phyloP scores from a whole-genome alignment of 371 early-diverging fungal genomes.

The Chytridiales sp. region DNA sequence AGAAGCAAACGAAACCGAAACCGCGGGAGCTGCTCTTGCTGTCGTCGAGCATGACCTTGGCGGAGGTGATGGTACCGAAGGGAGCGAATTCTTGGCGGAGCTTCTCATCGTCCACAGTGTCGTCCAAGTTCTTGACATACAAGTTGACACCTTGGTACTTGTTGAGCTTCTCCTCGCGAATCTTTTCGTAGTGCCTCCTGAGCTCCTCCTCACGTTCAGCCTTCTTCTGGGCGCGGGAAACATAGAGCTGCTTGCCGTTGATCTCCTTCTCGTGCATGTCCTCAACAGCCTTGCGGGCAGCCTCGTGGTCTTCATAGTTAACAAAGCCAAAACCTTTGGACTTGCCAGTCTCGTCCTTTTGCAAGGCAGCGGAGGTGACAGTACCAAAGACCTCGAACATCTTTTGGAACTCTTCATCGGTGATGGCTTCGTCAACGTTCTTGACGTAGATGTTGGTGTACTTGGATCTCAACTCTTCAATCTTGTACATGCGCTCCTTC shows the following conservation, averaged over 20 bases:
- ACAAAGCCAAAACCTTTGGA: conserved; percentile 96
- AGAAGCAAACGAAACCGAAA: conserved; percentile 80
- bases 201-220: conserved; percentile 97
- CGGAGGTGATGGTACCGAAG: conserved; percentile 93
- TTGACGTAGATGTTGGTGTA: conserved; percentile 99
- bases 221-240: conserved; percentile 98
- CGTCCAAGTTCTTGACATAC: conserved; percentile 98
- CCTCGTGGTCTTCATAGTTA: conserved; percentile 93
- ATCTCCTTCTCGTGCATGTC: conserved; percentile 90
- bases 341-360: conserved; percentile 74
- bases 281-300: conserved; percentile 89
- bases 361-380: conserved; percentile 80
- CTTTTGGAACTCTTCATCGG: conserved; percentile 77
- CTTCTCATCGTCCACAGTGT: conserved; percentile 91
- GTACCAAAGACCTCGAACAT: conserved; percentile 86
- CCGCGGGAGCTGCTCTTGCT: conserved; percentile 69
- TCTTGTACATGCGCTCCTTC: conserved; percentile 91
- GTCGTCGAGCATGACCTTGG: conserved; percentile 97
- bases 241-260: conserved; percentile 90
- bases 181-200: conserved; percentile 88
- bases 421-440: conserved; percentile 86
- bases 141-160: conserved; percentile 98
- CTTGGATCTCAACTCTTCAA: conserved; percentile 85
- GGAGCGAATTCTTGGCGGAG: conserved; percentile 93
- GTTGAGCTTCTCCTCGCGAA: conserved; percentile 89